These are phyloP conservation scores for Eimeria necatrix DNA, from an alignment of 169 alveolate species.

Conservation along the genomic window DNA sequence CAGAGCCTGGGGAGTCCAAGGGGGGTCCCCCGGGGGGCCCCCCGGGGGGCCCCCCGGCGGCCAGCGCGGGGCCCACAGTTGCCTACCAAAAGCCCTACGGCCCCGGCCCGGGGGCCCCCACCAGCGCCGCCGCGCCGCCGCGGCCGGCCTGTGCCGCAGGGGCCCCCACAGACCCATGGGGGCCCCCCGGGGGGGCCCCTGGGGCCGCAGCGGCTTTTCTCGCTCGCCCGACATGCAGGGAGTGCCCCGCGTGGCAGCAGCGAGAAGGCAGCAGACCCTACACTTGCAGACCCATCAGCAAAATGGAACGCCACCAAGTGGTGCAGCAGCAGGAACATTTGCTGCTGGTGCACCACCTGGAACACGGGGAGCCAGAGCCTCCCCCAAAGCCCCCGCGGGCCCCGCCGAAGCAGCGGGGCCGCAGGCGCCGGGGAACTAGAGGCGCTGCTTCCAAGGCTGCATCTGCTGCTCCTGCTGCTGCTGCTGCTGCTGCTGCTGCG, in stretches of 20 bases:
- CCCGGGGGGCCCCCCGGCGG: constrained; percentile 10
- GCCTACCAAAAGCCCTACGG: neutral
- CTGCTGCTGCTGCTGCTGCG: neutral
- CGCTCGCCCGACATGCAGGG: too few relatives aligned
- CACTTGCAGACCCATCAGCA: neutral
- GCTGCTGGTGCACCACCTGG: neutral
- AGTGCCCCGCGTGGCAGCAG: too few relatives aligned
- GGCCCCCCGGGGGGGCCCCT: too few relatives aligned
- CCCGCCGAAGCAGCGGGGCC: constrained; percentile 15
- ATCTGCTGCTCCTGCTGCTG: neutral
- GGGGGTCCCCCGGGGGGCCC: neutral
- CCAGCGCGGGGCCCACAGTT: neutral
- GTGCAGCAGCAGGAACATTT: neutral
- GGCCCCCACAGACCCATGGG: too few relatives aligned
- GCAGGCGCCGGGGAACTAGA: neutral
- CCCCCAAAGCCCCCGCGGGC: neutral
- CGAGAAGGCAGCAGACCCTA: neutral
- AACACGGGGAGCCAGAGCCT: neutral
- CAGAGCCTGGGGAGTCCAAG: neutral
- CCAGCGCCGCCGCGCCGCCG: too few relatives aligned
- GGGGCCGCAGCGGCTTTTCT: too few relatives aligned
- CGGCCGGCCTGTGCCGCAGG: too few relatives aligned
- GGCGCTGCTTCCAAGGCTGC: neutral
- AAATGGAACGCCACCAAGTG: neutral
- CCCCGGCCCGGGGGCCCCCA: neutral